phyloP scores from a whole-genome alignment of 176 grass and related monocot species.

The Oryza glaberrima region DNA sequence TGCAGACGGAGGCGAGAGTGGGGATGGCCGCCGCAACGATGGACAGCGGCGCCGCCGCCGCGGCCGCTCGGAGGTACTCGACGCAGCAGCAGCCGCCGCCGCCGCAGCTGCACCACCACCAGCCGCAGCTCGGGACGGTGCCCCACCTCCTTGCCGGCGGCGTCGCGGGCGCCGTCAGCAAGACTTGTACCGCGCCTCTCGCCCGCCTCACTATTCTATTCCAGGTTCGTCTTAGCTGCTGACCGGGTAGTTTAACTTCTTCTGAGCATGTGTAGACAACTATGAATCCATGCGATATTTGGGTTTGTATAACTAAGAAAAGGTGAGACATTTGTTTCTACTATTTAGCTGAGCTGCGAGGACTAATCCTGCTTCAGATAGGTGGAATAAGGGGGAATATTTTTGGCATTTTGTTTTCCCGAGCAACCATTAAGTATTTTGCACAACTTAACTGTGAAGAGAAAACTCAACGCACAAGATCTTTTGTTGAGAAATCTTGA shows the following conservation, averaged over 20 bases:
- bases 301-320: neutral
- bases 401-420: neutral
- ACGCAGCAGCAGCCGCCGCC: conserved; percentile 32
- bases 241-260: neutral
- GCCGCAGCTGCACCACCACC: conserved; percentile 55
- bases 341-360: neutral
- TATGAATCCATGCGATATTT: neutral
- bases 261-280: neutral
- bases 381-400: conserved; percentile 14
- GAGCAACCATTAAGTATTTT: neutral
- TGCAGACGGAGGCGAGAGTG: conserved; percentile 79
- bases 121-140: conserved; percentile 65
- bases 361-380: neutral
- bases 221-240: conserved; percentile 55
- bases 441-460: conserved; percentile 1
- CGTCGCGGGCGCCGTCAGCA: conserved; percentile 87
- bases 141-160: conserved; percentile 83
- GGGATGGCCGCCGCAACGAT: conserved; percentile 65
- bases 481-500: neutral
- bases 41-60: conserved; percentile 51
- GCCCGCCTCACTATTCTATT: conserved; percentile 94
- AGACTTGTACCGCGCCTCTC: conserved; percentile 96
- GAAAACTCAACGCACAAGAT: neutral
- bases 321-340: neutral
- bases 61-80: conserved; percentile 52